These are phyloP conservation scores for Talaromyces marneffei DNA, from an alignment of 2,329 filamentous ascomycete species.

Conservation along the genomic window DNA sequence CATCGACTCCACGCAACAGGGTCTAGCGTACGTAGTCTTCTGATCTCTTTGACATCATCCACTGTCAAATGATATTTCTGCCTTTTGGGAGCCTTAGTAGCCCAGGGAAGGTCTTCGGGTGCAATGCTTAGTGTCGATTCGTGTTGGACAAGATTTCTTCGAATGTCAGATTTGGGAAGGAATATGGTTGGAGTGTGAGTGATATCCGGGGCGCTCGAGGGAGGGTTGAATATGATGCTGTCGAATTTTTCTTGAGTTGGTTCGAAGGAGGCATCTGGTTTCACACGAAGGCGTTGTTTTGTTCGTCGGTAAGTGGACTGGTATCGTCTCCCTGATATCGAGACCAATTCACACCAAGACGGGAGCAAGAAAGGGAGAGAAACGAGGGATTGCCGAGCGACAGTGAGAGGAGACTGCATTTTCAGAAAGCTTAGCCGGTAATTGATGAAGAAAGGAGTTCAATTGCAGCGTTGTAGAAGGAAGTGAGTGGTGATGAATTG, in stretches of 20 bases:
- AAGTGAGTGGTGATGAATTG: neutral
- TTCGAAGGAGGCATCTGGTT: slow-evolving; percentile 48
- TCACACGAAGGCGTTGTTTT: slow-evolving; percentile 47
- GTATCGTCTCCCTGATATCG: slow-evolving; percentile 34
- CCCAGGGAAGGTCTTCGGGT: slow-evolving; percentile 38
- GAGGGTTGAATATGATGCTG: slow-evolving; percentile 62
- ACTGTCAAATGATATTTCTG: slow-evolving; percentile 58
- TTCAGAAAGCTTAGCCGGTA: neutral
- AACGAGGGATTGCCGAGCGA: slow-evolving; percentile 31
- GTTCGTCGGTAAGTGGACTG: slow-evolving; percentile 48
- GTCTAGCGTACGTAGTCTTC: slow-evolving; percentile 49
- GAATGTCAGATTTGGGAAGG: slow-evolving; percentile 54
- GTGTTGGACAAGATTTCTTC: slow-evolving; percentile 37
- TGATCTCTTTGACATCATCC: slow-evolving; percentile 55
- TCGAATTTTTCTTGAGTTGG: slow-evolving; percentile 38
- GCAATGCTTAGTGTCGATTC: neutral
- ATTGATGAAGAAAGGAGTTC: neutral
- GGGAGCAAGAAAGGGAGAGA: slow-evolving; percentile 37
- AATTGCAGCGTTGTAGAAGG: neutral
- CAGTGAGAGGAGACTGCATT: slow-evolving; percentile 12
- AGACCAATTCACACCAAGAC: slow-evolving; percentile 30
- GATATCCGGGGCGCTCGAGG: slow-evolving; percentile 56
- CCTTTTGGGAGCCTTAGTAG: slow-evolving; percentile 47
- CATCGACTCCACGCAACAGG: slow-evolving; percentile 55
- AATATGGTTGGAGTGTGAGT: slow-evolving; percentile 62